Conservation (phyloP, 2,329 filamentous ascomycete genomes). For the Hypomyces perniciosus region DNA sequence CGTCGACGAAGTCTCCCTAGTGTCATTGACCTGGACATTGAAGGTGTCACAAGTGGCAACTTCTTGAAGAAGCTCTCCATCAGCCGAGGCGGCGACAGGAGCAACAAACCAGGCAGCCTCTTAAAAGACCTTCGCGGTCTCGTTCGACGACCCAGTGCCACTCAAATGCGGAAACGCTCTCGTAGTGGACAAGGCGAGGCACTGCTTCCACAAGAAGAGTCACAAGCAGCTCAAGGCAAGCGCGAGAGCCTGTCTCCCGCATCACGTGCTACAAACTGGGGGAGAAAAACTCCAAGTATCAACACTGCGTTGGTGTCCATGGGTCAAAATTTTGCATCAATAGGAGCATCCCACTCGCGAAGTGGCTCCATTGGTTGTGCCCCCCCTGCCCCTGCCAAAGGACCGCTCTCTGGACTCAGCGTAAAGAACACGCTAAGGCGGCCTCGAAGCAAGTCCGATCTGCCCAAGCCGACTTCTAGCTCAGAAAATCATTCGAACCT, state of each 20-base stretch:
- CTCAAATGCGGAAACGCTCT: slow-evolving; percentile 40
- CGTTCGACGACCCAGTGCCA: slow-evolving; percentile 44
- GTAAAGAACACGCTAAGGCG: slow-evolving; percentile 48
- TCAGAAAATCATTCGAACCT: slow-evolving; percentile 38
- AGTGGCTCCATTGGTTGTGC: slow-evolving; percentile 54
- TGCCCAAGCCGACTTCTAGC: slow-evolving; percentile 33
- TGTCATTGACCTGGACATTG: slow-evolving; percentile 45
- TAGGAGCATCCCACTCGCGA: slow-evolving; percentile 51
- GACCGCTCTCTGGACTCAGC: slow-evolving; percentile 37
- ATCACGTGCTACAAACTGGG: slow-evolving; percentile 46
- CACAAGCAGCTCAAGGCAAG: slow-evolving; percentile 29
- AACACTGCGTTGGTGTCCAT: slow-evolving; percentile 54
- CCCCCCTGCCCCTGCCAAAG: slow-evolving; percentile 47
- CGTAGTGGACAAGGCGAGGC: slow-evolving; percentile 33
- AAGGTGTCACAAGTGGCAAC: slow-evolving; percentile 53
- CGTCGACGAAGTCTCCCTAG: slow-evolving; percentile 59
- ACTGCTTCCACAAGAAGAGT: slow-evolving; percentile 19
- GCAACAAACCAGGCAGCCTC: slow-evolving; percentile 41
- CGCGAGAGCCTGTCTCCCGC: slow-evolving; percentile 48
- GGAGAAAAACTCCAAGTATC: slow-evolving; percentile 50
- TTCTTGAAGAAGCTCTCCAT: slow-evolving; percentile 58
- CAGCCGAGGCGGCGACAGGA: slow-evolving; percentile 37
- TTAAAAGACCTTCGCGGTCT: slow-evolving; percentile 46
- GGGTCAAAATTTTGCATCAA: slow-evolving; percentile 48
- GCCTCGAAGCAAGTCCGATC: slow-evolving; percentile 49